Base-by-base conservation (phyloP, 2,329 filamentous ascomycete genomes). In the Torrubiella hemipterigena region DNA sequence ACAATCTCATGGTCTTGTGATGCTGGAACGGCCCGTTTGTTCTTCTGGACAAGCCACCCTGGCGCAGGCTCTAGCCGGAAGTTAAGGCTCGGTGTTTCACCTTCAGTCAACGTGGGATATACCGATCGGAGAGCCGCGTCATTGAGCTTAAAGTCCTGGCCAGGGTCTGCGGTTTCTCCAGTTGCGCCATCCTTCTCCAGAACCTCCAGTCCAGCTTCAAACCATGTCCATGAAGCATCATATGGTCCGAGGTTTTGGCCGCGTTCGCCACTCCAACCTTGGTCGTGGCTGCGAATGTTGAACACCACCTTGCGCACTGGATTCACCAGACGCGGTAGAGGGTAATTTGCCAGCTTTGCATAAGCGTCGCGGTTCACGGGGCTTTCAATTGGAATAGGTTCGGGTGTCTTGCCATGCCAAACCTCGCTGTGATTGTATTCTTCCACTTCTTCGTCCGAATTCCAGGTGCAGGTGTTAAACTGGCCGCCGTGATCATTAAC, bases 291-390 rank as follows among this genome's bases (percentile, higher is more conserved):
- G 9, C 48, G 50, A 24, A 76, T 59, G 5, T 62, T 68, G 47
- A 79, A 79, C 15, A 75, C 65, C 14, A 80, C 59, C 48, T 74
- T 78, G 21, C 70, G 64, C 30, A 68, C 70, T 1, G 73, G 71
- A 31, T 61, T 51, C 4, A 58, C 46, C 2, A 72, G 46, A 2
- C 46, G 46, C 0, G 63, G 55, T 0, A 55, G 49, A 2, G 58
- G 56, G 6, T 60, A 58, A 7, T 54, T 49, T 27, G 55, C 50
- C 21, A 64, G 31, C 29, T 41, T 43, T 1, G 44, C 38, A 33
- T 58, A 59, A 33, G 45, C 52, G 1, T 26, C 18, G 7, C 42
- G 39, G 15, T 54, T 43, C 7, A 45, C 36, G 12, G 48, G 38
- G 7, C 39, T 48, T 19, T 44, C 38, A n/a, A 43, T 33, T 8